Evolutionary conservation across 2,329 filamentous ascomycete species (phyloP).

Genomic region (Neodidymelliopsis sp.): DNA sequence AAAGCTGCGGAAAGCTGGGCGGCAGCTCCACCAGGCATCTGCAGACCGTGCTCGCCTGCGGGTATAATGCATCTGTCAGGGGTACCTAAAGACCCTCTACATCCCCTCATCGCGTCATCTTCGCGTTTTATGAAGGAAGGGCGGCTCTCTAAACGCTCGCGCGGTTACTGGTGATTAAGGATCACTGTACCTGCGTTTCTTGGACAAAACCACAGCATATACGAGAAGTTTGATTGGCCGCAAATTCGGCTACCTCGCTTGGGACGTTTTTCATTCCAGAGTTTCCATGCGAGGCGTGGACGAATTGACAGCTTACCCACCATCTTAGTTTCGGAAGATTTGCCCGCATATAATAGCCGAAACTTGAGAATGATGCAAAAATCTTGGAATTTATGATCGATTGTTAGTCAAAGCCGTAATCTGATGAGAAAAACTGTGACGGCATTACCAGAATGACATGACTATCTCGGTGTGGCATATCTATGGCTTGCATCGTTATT

Average conservation of each 20-base stretch:
- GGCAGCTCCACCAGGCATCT: not conserved
- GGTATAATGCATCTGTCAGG: constrained; percentile 2
- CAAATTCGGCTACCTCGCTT: constrained; percentile 1
- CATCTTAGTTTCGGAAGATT: not conserved
- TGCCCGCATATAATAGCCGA: constrained; percentile 5
- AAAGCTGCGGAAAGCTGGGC: not conserved
- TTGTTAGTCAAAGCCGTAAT: not conserved
- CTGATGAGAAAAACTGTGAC: not conserved
- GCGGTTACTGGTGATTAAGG: not conserved
- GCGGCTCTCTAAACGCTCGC: constrained; percentile 10
- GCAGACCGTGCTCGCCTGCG: constrained; percentile 2
- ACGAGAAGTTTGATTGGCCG: not conserved
- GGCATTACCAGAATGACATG: not conserved
- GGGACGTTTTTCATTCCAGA: constrained; percentile 9
- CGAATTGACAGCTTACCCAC: not conserved
- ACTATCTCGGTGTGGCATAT: not conserved
- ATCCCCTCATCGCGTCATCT: constrained; percentile 1
- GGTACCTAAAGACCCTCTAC: not conserved
- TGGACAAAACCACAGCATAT: constrained; percentile 9
- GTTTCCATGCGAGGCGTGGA: constrained; percentile 11
- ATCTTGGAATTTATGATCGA: not conserved
- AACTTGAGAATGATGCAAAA: not conserved
- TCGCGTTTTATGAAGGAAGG: constrained; percentile 9
- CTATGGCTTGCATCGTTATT: not conserved
- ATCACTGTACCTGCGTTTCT: not conserved